phyloP scores from a whole-genome alignment of 2,329 filamentous ascomycete genomes.

The Xylariaceae sp. region DNA sequence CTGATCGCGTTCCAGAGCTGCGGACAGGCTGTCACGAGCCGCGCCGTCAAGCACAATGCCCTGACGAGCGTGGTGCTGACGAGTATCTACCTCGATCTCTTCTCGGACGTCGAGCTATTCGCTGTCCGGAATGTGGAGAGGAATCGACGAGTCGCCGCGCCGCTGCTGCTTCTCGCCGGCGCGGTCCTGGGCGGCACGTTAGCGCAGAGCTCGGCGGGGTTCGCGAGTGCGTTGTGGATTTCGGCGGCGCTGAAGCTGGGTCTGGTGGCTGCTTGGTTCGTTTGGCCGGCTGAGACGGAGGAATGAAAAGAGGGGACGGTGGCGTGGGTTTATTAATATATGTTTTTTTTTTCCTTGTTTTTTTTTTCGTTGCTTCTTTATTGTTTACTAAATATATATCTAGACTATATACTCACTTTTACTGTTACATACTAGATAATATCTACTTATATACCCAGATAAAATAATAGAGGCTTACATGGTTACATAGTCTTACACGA shows the following conservation, averaged over 20 bases:
- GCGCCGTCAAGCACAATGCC: slow-evolving; percentile 62
- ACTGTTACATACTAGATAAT: too few relatives aligned
- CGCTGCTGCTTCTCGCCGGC: slow-evolving; percentile 43
- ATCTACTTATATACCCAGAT: too few relatives aligned
- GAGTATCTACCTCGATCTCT: slow-evolving; percentile 75
- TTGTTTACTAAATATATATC: too few relatives aligned
- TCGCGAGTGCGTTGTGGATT: slow-evolving; percentile 54
- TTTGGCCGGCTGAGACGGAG: slow-evolving; percentile 48
- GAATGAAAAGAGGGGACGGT: slow-evolving; percentile 3
- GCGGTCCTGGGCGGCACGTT: slow-evolving; percentile 47
- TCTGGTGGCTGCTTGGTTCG: slow-evolving; percentile 53
- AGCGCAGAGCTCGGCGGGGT: slow-evolving; percentile 43
- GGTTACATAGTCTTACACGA: too few relatives aligned
- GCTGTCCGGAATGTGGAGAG: slow-evolving; percentile 41
- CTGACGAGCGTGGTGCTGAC: slow-evolving; percentile 76
- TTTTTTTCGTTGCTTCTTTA: neutral
- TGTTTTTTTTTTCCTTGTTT: neutral
- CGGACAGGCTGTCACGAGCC: slow-evolving; percentile 70
- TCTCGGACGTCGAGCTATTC: slow-evolving; percentile 55
- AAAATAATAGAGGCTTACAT: too few relatives aligned
- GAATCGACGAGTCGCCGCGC: slow-evolving; percentile 46
- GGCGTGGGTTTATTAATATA: neutral
- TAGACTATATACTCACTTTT: too few relatives aligned
- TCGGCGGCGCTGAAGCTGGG: slow-evolving; percentile 50
- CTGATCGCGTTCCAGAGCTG: slow-evolving; percentile 71